phyloP scores from a whole-genome alignment of 176 grass and related monocot genomes.

The Raddia distichophylla region DNA sequence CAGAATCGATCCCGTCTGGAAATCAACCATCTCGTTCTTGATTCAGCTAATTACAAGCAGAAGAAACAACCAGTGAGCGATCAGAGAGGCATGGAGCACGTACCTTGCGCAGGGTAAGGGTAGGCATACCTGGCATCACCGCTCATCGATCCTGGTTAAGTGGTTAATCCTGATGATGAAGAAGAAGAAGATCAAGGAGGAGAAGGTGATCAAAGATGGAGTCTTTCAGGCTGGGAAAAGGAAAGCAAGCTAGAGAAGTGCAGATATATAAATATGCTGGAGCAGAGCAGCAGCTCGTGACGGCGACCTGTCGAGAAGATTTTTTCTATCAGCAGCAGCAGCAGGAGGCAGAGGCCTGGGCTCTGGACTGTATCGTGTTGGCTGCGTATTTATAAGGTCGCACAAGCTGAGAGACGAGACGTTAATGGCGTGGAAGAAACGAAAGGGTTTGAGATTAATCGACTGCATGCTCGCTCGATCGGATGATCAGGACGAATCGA shows the following conservation, averaged over 20 bases:
- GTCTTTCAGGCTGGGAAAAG: neutral
- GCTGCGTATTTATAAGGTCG: too few relatives aligned
- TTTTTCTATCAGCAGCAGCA: too few relatives aligned
- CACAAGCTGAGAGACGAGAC: too few relatives aligned
- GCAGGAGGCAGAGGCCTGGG: too few relatives aligned
- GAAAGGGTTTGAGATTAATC: too few relatives aligned
- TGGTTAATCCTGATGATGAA: neutral
- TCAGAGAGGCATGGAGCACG: neutral
- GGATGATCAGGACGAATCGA: too few relatives aligned
- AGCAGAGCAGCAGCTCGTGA: neutral
- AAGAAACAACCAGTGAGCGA: neutral
- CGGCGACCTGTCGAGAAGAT: too few relatives aligned
- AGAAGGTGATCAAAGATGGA: neutral
- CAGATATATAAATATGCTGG: neutral
- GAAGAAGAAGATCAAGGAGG: neutral
- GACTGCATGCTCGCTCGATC: too few relatives aligned
- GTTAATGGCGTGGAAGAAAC: too few relatives aligned
- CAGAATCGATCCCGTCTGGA: neutral
- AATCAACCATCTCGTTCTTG: neutral
- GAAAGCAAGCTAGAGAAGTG: neutral
- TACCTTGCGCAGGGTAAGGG: slow-evolving; percentile 68
- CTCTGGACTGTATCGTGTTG: too few relatives aligned
- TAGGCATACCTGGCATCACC: slow-evolving; percentile 52
- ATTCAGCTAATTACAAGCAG: neutral
- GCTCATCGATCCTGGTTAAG: neutral